Percentiles rank a stretch among this genome's conserved stretches.
phyloP scores from a whole-genome alignment of 768 basidiomycete species.

The Mycena indigotica region DNA sequence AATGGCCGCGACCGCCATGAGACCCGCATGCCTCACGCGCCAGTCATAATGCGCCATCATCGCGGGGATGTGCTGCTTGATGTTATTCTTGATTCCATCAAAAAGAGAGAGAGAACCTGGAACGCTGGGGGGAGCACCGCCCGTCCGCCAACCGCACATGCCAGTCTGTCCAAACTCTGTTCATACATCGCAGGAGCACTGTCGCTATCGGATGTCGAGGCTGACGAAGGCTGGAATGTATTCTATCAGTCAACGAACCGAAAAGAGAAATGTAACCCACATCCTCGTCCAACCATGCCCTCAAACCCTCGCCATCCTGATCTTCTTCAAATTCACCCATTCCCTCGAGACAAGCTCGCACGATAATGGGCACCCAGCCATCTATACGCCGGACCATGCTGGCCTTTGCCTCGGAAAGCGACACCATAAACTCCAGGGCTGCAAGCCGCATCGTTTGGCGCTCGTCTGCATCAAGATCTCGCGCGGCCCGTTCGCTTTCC shows the following conservation, averaged over 20 bases:
- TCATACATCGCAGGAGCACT: conserved; percentile 77
- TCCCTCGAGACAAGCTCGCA: conserved; percentile 78
- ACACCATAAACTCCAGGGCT: conserved; percentile 83
- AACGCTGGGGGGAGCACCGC: conserved; percentile 79
- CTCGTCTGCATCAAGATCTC: conserved; percentile 61
- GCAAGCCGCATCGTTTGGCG: conserved; percentile 68
- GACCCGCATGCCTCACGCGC: conserved; percentile 80
- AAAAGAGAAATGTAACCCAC: conserved; percentile 45
- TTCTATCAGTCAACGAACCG: conserved; percentile 4
- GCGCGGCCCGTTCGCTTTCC: conserved; percentile 30
- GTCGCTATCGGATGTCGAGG: conserved; percentile 61
- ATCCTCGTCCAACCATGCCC: conserved; percentile 73
- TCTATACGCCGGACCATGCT: conserved; percentile 66
- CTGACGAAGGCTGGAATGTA: conserved; percentile 56
- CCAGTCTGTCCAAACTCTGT: conserved; percentile 78
- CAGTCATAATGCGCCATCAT: conserved; percentile 85
- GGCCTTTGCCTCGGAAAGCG: conserved; percentile 73
- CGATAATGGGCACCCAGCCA: conserved; percentile 72
- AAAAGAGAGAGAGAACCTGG: conserved; percentile 37
- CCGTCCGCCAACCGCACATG: conserved; percentile 78
- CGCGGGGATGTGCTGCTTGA: conserved; percentile 64
- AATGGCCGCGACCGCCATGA: conserved; percentile 85
- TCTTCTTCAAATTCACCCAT: conserved; percentile 79
- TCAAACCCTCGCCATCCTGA: conserved; percentile 38
- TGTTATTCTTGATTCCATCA: neutral